Evolutionary conservation across 495 filamentous ascomycete species (phyloP), one percentile per base, ranked within the genome.

Genomic region (Glonium stellatum): DNA sequence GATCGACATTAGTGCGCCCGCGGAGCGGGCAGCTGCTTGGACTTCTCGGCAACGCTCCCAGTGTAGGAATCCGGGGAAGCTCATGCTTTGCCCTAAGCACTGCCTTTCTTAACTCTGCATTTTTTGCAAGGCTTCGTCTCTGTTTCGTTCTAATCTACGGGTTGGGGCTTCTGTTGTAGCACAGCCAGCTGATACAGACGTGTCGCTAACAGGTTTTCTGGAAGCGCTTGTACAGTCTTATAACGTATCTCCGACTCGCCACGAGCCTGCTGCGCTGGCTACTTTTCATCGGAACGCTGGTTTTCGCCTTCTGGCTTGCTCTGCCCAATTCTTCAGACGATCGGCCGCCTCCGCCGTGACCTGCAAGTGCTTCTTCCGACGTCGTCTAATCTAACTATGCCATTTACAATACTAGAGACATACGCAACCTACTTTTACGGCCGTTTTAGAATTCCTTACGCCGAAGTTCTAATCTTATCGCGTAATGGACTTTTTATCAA

Each of bases 221-320:
- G 48, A 51, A 51, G 25, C 48, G 48, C 48, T 8, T 51, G 48
- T 25, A 51, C 23, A 51, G 19, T 51, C 21, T 31, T 51, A 51
- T 51, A 27, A 51, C 48, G 18, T 12, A 11, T 8, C 11, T 31
- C 5, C 48, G 15, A 23, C 25, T 51, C 25, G 25, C 23, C n/a
- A 23, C 12, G n/a, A 23, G 8, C 36, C 15, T 50, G 3, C 19
- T 51, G 23, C 48, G 48, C 18, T 51, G 48, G 19, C 15, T 51
- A 5, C 21, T 51, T 23, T 15, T 51, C 25, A 51, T 51, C 19
- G 48, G 48, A 15, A 27, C 25, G 23, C 23, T 51, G 19, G 23
- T 22, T 23, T 9, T 51, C 18, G 21, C 15, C 13, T 51, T 51
- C 25, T 51, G 48, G 48, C 48, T 31, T 23, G 21, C 48, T 5